Evolutionary conservation across 75 land plant species (phyloP).

Genomic region (Picea glauca): DNA sequence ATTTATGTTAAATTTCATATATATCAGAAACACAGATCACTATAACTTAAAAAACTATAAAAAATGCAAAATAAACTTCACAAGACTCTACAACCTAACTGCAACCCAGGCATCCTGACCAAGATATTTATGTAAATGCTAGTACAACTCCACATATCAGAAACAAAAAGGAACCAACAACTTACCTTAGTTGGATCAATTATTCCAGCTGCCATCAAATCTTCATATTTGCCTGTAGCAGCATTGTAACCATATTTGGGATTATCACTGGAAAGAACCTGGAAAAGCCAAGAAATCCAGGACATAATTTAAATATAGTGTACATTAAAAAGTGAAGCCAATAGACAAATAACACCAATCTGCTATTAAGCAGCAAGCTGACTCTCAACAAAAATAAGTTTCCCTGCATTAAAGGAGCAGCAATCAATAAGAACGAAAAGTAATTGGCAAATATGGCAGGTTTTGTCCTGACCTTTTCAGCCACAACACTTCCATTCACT

Average conservation of each 20-base stretch:
- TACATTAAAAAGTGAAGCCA: not conserved
- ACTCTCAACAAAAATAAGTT: not conserved
- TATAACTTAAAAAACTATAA: too few species aligned
- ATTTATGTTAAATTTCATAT: too few species aligned
- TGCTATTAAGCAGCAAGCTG: not conserved
- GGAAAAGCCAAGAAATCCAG: conserved; percentile 7
- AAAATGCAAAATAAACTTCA: too few species aligned
- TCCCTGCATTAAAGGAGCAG: not conserved
- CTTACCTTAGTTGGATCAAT: conserved; percentile 77
- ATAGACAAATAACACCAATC: not conserved
- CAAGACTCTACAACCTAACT: too few species aligned
- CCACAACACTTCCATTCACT: conserved; percentile 72
- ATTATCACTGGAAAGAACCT: conserved; percentile 75
- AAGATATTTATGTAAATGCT: too few species aligned
- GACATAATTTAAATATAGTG: not conserved
- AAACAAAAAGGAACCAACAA: too few species aligned
- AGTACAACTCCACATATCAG: not conserved
- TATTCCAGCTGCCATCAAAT: conserved; percentile 88
- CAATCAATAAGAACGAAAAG: not conserved
- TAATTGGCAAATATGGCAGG: not conserved
- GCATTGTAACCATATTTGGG: conserved; percentile 79
- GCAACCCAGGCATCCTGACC: too few species aligned
- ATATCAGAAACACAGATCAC: too few species aligned
- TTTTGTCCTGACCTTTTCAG: conserved; percentile 48
- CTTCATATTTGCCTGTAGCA: conserved; percentile 82